Evolutionary conservation across 306 rosid species (phyloP).

Genomic region (Pterocarpus santalinus): DNA sequence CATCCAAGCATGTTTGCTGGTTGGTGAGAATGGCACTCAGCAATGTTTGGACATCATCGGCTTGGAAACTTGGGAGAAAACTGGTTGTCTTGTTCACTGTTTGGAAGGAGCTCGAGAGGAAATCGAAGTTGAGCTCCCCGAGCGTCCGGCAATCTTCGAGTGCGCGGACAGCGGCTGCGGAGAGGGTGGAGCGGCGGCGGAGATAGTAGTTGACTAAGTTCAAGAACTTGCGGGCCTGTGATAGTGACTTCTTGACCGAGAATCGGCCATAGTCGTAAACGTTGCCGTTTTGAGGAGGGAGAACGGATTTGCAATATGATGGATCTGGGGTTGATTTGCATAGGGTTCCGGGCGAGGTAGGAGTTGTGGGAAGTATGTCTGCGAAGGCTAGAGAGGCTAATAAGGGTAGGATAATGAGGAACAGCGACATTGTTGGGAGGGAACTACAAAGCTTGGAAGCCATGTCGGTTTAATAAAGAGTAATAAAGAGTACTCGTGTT

Average conservation of each 20-base stretch:
- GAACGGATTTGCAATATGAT: constrained; percentile 71
- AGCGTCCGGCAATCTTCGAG: constrained; percentile 75
- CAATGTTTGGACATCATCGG: constrained; percentile 69
- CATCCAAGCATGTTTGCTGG: constrained; percentile 85
- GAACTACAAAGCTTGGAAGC: constrained; percentile 46
- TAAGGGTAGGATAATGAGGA: constrained; percentile 37
- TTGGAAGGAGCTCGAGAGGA: constrained; percentile 58
- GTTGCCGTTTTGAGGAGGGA: constrained; percentile 62
- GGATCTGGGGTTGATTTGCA: constrained; percentile 87
- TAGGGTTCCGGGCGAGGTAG: constrained; percentile 51
- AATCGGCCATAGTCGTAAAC: constrained; percentile 71
- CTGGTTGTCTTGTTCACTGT: constrained; percentile 57
- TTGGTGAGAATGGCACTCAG: constrained; percentile 84
- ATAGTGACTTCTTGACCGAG: constrained; percentile 68
- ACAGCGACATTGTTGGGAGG: constrained; percentile 28
- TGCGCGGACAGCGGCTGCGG: constrained; percentile 64
- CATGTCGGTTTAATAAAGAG: constrained; percentile 15
- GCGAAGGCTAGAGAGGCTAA: constrained; percentile 38
- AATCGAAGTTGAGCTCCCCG: constrained; percentile 73
- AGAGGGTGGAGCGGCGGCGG: constrained; percentile 44
- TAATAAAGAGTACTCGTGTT: neutral
- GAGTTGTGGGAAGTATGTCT: constrained; percentile 42
- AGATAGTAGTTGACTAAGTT: constrained; percentile 59
- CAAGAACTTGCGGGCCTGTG: constrained; percentile 69
- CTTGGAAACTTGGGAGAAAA: constrained; percentile 58